Percentiles rank a stretch among this genome's conserved stretches.
phyloP scores from a whole-genome alignment of 805 yeast species.

The Metschnikowia peoriensis region DNA sequence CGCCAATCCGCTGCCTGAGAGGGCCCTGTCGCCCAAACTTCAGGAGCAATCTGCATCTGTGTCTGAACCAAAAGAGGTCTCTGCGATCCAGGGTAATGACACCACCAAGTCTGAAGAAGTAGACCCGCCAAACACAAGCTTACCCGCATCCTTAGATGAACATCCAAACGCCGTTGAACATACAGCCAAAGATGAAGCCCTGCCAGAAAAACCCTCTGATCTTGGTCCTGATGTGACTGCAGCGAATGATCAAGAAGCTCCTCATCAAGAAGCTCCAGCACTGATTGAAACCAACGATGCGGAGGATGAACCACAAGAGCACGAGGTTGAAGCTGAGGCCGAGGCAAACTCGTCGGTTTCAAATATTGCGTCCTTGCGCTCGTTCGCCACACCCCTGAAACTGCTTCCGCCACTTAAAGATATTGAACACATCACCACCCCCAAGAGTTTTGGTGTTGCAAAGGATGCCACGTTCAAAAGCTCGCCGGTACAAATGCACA shows the following conservation, averaged over 20 bases:
- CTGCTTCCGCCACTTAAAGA: constrained; percentile 42
- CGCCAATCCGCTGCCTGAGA: constrained; percentile 3
- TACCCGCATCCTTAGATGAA: constrained; percentile 9
- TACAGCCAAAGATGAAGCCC: background rate
- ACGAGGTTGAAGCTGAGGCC: constrained; percentile 5
- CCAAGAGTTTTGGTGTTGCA: constrained; percentile 41
- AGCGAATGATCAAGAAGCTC: background rate
- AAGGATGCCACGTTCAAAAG: constrained; percentile 27
- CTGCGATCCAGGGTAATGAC: background rate
- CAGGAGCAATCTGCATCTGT: no score
- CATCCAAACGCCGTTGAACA: constrained; percentile 10
- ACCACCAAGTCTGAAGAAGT: no score
- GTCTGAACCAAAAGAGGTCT: background rate
- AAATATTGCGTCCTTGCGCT: constrained; percentile 10
- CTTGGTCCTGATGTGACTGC: background rate
- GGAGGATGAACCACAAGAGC: constrained; percentile 6
- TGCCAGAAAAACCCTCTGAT: background rate
- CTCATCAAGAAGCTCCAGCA: background rate
- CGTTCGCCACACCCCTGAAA: constrained; percentile 41
- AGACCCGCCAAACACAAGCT: background rate
- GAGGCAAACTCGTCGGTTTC: constrained; percentile 14
- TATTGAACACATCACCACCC: constrained; percentile 40
- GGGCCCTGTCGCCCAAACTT: background rate
- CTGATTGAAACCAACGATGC: background rate
- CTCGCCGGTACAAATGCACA: constrained; percentile 22